Evolutionary conservation across 495 filamentous ascomycete species (phyloP), one percentile per base, ranked within the genome.

Genomic region (Penicillium macrosclerotiorum): DNA sequence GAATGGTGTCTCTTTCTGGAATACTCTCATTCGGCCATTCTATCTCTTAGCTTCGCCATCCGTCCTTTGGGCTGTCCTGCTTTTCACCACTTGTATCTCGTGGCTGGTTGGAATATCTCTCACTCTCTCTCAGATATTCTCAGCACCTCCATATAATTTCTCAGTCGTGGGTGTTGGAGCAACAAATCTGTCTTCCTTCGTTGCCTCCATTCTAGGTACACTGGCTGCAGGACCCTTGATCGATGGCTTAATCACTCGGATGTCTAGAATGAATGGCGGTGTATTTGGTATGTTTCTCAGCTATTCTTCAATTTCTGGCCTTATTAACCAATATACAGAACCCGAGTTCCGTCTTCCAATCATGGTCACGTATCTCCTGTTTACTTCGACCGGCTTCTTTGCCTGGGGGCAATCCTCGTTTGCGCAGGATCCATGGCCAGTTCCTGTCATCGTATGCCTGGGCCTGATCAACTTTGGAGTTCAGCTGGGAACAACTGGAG

Each of bases 281-380:
- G 57, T 57, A 24, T 64, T 64, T 38, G 60, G 60, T 63, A 58
- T 8, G 24, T 12, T 30, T 8, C 13, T 7, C 12, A 22, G 3
- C 17, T 8, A 24, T 18, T 17, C 30, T 11, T 9, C 47, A 50
- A 26, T 42, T 45, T 8, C 46, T 14, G 32, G 30, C 29, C n/a
- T 11, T 13, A 64, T 63, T 54, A 53, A 60, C 12, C 46, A 59
- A 0, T 51, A 52, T 37, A 38, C 48, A 62, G 72, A 75, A 41
- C 71, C 71, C 3, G 72, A 76, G 44, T 76, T 75, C 53, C 63
- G 72, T 41, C 62, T 77, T 5, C 64, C 65, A 0, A 60, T 72
- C 42, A 69, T 75, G 60, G 25, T 67, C 1, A 64, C 68, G 4
- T 66, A 64, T 36, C 57, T 72, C 12, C 40, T 69, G 18, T 64